Base-by-base conservation (phyloP, 2,329 filamentous ascomycete species). In the Clonostachys chloroleuca region DNA sequence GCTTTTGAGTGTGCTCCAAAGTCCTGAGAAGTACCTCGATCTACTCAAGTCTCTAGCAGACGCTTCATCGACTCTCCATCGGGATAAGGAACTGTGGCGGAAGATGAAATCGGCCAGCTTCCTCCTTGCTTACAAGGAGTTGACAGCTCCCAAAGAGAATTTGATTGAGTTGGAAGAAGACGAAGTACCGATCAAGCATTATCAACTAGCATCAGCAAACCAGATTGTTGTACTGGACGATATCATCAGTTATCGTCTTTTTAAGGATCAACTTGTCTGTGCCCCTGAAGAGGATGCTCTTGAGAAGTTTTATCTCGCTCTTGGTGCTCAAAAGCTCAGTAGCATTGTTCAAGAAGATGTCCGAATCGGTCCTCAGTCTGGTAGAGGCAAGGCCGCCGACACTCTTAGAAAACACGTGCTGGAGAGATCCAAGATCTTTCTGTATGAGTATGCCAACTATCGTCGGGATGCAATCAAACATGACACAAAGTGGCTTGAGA, bases 401-500 rank as follows among this genome's bases (percentile, higher is more conserved):
- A 81, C 81, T 59, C 67, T 97, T 40, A 83, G 86, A 47, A 91
- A 87, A 56, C 83, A 92, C 52, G 88, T 97, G 16, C 73, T 95
- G 5, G 95, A 99, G 64, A 83, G 94, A 47, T 86, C 87, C 46
- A 89, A 92, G 53, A 78, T 99, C 24, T 99, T 97, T 64, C 73
- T 99, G 30, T 87, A 96, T 59, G 92, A 85, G 52, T 82, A 81
- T 49, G 61, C 72, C 20, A 76, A 89, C 58, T 87, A 92, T 60
- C 80, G 84, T 35, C 74, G 80, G 5, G 88, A 95, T 50, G 75
- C 78, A n/a, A 84, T 99, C 59, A 87, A 86, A 54, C 89, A 94
- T 58, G 92, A 97, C 62, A 79, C 83, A 7, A 89, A 87, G 56
- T 99, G 94, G 94, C 73, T 99, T 12, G 90, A 95, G 57, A 88